Conservation (phyloP, 208 protist genomes). For the Naegleria fowleri region DNA sequence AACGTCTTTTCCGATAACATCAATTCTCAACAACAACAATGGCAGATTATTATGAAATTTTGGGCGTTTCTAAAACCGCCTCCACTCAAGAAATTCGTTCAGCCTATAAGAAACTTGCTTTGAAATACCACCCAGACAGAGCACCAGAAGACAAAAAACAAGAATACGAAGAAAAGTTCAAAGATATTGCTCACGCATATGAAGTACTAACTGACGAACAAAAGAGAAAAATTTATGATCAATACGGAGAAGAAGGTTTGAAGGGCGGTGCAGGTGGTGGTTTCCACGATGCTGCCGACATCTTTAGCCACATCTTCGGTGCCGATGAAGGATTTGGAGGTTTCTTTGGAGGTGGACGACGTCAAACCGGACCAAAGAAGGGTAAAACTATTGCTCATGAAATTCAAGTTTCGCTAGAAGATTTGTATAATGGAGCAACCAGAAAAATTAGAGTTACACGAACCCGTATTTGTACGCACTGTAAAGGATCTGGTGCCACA, state of each 20-base stretch:
- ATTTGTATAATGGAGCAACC: constrained; percentile 95
- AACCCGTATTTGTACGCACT: constrained; percentile 66
- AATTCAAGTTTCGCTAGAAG: constrained; percentile 84
- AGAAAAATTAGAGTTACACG: constrained; percentile 86
- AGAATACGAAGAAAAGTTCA: constrained; percentile 1
- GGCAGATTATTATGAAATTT: constrained; percentile 21
- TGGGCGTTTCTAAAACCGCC: constrained; percentile 14
- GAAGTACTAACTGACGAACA: constrained; percentile 90
- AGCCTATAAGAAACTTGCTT: constrained; percentile 21
- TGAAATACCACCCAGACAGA: constrained; percentile 24
- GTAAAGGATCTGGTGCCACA: constrained; percentile 70
- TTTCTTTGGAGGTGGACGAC: constrained; percentile 40
- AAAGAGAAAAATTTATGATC: constrained; percentile 93
- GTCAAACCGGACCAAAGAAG: constrained; percentile 75
- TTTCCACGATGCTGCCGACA: constrained; percentile 68
- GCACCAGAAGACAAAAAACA: not conserved
- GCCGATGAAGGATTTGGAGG: constrained; percentile 20
- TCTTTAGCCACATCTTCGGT: constrained; percentile 68
- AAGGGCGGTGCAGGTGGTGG: constrained; percentile 21
- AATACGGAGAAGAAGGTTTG: constrained; percentile 55
- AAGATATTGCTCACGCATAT: constrained; percentile 74
- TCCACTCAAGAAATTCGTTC: not conserved
- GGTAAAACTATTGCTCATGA: constrained; percentile 89
- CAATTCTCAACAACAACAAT: not conserved
- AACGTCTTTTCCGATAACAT: not conserved